A percentile compares a stretch with the other conserved stretches of the same genome.
These are phyloP conservation scores for Tubosaeta sp. DNA, from an alignment of 768 basidiomycete genomes.

Conservation along the genomic window DNA sequence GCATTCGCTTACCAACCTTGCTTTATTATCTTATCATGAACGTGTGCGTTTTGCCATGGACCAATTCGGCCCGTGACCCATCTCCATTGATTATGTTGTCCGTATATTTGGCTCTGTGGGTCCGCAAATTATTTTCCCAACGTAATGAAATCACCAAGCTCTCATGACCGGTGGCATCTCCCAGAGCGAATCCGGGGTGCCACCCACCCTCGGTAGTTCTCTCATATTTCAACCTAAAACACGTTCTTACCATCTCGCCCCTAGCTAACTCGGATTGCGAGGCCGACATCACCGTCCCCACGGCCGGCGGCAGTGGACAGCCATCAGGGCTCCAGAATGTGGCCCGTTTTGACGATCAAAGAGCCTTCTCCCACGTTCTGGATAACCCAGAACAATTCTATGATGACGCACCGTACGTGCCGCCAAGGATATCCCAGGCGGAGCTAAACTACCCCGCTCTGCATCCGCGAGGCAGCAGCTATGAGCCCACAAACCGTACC, in stretches of 20 bases:
- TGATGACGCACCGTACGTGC: conserved; percentile 29
- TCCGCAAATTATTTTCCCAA: conserved; percentile 28
- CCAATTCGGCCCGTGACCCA: conserved; percentile 3
- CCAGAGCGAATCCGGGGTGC: conserved; percentile 10
- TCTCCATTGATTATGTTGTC: conserved; percentile 17
- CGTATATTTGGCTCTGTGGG: conserved; percentile 33
- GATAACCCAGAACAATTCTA: conserved; percentile 14
- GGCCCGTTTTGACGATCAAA: conserved; percentile 14
- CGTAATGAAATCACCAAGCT: conserved; percentile 21
- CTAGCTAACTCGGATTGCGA: conserved; percentile 16
- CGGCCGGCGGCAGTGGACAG: conserved; percentile 14
- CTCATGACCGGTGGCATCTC: conserved; percentile 23
- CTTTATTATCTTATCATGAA: conserved; percentile 27
- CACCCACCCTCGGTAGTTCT: conserved; percentile 5
- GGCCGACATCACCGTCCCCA: conserved; percentile 15
- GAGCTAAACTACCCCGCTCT: conserved; percentile 14
- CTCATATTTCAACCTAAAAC: conserved; percentile 10
- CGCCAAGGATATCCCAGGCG: conserved; percentile 21
- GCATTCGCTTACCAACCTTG: conserved; percentile 12
- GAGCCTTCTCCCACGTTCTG: conserved; percentile 9
- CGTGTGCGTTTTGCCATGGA: neutral
- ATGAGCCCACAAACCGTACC: conserved; percentile 8
- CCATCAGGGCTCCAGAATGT: conserved; percentile 7
- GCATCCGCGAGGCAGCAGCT: conserved; percentile 8
- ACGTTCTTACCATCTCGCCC: conserved; percentile 8